These are phyloP conservation scores for Gossypium schwendimanii DNA, from an alignment of 441 rosid genomes.

Conservation along the genomic window DNA sequence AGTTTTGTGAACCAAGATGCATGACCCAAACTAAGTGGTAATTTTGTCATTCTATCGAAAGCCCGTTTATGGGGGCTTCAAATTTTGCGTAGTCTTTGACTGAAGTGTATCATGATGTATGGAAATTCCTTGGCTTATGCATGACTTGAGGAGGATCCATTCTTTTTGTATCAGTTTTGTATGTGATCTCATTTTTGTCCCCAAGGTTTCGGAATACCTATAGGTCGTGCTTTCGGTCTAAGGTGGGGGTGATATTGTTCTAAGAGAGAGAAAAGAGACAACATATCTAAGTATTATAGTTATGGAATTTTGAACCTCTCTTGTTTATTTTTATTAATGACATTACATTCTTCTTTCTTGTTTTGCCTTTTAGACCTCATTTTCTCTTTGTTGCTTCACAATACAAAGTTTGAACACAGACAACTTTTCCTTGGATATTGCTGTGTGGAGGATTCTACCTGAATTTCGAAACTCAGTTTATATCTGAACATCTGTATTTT, in stretches of 20 bases:
- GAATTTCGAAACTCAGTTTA: background rate
- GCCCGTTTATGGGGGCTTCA: constrained; percentile 23
- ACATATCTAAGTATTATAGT: background rate
- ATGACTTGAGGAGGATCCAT: constrained; percentile 17
- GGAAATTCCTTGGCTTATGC: constrained; percentile 22
- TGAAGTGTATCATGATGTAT: constrained; percentile 2
- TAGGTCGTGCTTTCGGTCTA: constrained; percentile 12
- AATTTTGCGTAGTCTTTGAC: constrained; percentile 32
- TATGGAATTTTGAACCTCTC: background rate
- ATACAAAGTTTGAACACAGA: background rate
- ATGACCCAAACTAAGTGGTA: constrained; percentile 26
- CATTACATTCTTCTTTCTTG: background rate
- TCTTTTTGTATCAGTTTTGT: constrained; percentile 31
- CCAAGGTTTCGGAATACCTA: constrained; percentile 11
- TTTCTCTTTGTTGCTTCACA: background rate
- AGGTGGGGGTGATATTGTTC: constrained; percentile 18
- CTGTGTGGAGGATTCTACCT: background rate
- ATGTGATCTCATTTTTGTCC: constrained; percentile 13
- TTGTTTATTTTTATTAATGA: constrained; percentile 1
- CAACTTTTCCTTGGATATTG: background rate
- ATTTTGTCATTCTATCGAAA: constrained; percentile 28
- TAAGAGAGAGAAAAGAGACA: constrained; percentile 3
- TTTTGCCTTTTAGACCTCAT: background rate
- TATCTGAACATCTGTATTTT: too few relatives aligned
- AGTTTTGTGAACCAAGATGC: constrained; percentile 28